A percentile compares a stretch with the other conserved stretches of the same genome.
These are phyloP conservation scores for Cladosporium sp. DNA, from an alignment of 2,329 filamentous ascomycete genomes.

Conservation along the genomic window DNA sequence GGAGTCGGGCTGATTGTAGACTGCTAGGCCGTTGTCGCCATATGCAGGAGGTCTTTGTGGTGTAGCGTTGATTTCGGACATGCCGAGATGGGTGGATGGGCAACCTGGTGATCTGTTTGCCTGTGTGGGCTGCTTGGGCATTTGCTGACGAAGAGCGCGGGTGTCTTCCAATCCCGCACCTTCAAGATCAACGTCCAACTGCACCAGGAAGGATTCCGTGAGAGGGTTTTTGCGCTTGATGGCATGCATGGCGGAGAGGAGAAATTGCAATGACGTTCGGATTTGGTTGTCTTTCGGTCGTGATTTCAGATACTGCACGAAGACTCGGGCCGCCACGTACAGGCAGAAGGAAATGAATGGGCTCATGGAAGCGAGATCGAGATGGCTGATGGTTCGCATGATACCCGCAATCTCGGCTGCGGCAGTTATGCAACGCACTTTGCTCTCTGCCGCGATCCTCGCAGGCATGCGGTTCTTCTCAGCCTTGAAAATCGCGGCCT, in stretches of 20 bases:
- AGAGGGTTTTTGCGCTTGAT: slow-evolving; percentile 83
- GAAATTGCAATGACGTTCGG: slow-evolving; percentile 78
- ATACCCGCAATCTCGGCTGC: slow-evolving; percentile 91
- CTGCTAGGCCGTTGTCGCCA: slow-evolving; percentile 21
- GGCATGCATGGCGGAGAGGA: slow-evolving; percentile 84
- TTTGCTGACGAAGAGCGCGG: slow-evolving; percentile 19
- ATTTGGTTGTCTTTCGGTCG: slow-evolving; percentile 78
- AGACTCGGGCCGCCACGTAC: slow-evolving; percentile 91
- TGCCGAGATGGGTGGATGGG: slow-evolving; percentile 16
- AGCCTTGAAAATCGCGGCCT: slow-evolving; percentile 95
- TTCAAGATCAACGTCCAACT: slow-evolving; percentile 87
- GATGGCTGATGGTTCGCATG: slow-evolving; percentile 90
- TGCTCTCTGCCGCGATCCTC: slow-evolving; percentile 80
- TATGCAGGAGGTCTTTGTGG: slow-evolving; percentile 11
- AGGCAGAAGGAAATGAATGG: slow-evolving; percentile 93
- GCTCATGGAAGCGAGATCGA: slow-evolving; percentile 82
- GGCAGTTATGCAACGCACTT: slow-evolving; percentile 85
- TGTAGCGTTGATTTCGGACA: background rate
- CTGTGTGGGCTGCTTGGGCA: slow-evolving; percentile 11
- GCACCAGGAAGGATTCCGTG: slow-evolving; percentile 89
- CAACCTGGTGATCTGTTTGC: slow-evolving; percentile 17
- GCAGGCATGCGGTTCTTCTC: slow-evolving; percentile 78
- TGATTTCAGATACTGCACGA: slow-evolving; percentile 94
- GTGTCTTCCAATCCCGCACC: slow-evolving; percentile 54
- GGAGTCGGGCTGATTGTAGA: slow-evolving; percentile 19